Evolutionary conservation across 202 grass and related monocot genomes (phyloP).

Genomic region (Zizania palustris): DNA sequence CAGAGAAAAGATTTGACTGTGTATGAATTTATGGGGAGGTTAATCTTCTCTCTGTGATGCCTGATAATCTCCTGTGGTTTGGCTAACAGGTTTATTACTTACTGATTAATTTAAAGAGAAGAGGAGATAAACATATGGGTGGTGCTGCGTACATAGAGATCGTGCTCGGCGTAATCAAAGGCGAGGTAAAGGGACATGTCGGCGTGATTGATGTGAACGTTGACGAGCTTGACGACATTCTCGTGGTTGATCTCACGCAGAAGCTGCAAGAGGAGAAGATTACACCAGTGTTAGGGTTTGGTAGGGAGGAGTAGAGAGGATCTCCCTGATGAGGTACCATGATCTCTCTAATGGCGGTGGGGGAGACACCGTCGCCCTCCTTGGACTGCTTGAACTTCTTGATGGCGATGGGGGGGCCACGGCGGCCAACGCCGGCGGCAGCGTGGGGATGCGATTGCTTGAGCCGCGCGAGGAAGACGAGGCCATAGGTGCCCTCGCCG

Average conservation of each 20-base stretch:
- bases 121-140: background rate
- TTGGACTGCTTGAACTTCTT: constrained; percentile 99
- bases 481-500: constrained; percentile 95
- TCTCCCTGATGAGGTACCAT: constrained; percentile 51
- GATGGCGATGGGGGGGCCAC: constrained; percentile 85
- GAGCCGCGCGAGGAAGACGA: constrained; percentile 88
- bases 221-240: constrained; percentile 97
- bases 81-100: background rate
- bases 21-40: constrained; percentile 64
- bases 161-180: constrained; percentile 96
- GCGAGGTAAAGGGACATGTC: constrained; percentile 99
- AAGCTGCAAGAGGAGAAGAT: constrained; percentile 46
- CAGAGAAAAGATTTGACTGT: constrained; percentile 96
- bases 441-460: constrained; percentile 60
- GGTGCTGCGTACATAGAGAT: constrained; percentile 83
- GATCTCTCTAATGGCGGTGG: constrained; percentile 94
- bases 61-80: constrained; percentile 83
- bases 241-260: constrained; percentile 89
- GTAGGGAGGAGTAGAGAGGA: constrained; percentile 15
- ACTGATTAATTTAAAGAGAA: background rate
- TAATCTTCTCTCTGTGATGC: constrained; percentile 98
- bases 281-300: constrained; percentile 37
- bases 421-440: constrained; percentile 58
- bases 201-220: constrained; percentile 95
- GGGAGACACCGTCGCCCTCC: constrained; percentile 90